Evolutionary conservation across 257 asterid genomes (phyloP).

Genomic region (Rhazya stricta): DNA sequence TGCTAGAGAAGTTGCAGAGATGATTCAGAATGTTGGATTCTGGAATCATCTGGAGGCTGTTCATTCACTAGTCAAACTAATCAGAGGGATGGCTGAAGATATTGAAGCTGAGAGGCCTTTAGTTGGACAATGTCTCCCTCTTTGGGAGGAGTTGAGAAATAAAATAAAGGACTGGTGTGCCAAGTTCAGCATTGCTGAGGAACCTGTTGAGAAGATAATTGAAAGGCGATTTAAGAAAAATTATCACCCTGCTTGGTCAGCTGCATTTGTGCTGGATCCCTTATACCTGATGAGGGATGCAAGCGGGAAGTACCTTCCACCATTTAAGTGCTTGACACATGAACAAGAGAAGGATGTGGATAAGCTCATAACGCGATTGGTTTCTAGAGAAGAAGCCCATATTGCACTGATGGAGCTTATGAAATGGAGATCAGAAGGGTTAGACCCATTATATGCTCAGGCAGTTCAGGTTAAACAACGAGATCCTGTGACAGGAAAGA

Average conservation of each 20-base stretch:
- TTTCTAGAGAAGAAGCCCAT: slow-evolving; percentile 65
- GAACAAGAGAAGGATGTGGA: slow-evolving; percentile 85
- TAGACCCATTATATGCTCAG: slow-evolving; percentile 81
- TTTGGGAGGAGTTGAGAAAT: slow-evolving; percentile 65
- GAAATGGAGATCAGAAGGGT: slow-evolving; percentile 88
- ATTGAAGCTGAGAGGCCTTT: slow-evolving; percentile 69
- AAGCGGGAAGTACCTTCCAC: slow-evolving; percentile 84
- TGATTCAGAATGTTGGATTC: slow-evolving; percentile 58
- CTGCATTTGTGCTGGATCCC: slow-evolving; percentile 85
- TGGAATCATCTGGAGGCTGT: slow-evolving; percentile 67
- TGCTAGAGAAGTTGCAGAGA: slow-evolving; percentile 49
- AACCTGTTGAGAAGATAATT: slow-evolving; percentile 50
- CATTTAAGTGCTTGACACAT: slow-evolving; percentile 60
- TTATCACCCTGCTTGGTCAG: slow-evolving; percentile 88
- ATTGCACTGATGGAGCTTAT: slow-evolving; percentile 72
- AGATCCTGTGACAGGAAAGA: slow-evolving; percentile 68
- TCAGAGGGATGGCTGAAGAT: slow-evolving; percentile 58
- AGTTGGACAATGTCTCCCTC: slow-evolving; percentile 79
- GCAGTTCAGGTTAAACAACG: slow-evolving; percentile 79
- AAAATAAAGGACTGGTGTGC: slow-evolving; percentile 66
- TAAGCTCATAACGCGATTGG: slow-evolving; percentile 53
- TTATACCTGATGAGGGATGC: slow-evolving; percentile 55
- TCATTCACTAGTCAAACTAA: slow-evolving; percentile 59
- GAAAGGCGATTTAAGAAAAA: slow-evolving; percentile 52
- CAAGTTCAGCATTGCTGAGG: slow-evolving; percentile 45